Evolutionary conservation across 192 early-diverging fungal species (phyloP).

Genomic region (Coemansia asiatica): DNA sequence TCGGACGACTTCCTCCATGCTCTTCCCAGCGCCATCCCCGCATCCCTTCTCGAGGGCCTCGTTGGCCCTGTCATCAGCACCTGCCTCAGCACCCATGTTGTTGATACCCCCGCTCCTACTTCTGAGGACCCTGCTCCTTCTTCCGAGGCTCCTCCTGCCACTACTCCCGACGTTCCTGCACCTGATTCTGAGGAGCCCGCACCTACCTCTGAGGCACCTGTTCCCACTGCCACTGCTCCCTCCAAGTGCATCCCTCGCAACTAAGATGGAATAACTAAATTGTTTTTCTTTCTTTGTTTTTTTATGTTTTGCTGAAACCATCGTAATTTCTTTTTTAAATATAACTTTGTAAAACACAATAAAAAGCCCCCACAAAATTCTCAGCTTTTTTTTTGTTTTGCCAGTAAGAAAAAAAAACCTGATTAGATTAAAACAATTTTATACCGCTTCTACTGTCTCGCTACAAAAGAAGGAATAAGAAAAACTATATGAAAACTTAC

Average conservation of each 20-base stretch:
- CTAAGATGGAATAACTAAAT: not conserved
- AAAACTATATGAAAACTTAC: too few relatives aligned
- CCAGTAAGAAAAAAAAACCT: too few relatives aligned
- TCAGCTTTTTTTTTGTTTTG: too few relatives aligned
- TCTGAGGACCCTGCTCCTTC: slow-evolving; percentile 8
- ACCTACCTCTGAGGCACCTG: slow-evolving; percentile 4
- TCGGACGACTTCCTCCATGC: slow-evolving; percentile 38
- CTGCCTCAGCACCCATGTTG: slow-evolving; percentile 30
- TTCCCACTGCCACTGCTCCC: slow-evolving; percentile 16
- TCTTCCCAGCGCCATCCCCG: slow-evolving; percentile 38
- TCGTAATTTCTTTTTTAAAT: too few relatives aligned
- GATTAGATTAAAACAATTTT: too few relatives aligned
- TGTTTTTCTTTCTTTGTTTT: too few relatives aligned
- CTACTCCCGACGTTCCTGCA: slow-evolving; percentile 13
- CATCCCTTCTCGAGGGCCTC: slow-evolving; percentile 33
- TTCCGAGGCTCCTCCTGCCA: slow-evolving; percentile 7
- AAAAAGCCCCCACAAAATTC: too few relatives aligned
- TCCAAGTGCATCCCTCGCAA: slow-evolving; percentile 35
- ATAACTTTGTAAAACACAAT: too few relatives aligned
- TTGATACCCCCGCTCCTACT: slow-evolving; percentile 9
- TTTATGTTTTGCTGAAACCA: too few relatives aligned
- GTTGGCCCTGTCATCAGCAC: slow-evolving; percentile 29
- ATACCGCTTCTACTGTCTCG: too few relatives aligned
- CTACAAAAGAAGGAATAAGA: too few relatives aligned
- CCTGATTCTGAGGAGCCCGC: slow-evolving; percentile 10